Conservation (phyloP, 768 basidiomycete species). For the Tylopilus sp. region DNA sequence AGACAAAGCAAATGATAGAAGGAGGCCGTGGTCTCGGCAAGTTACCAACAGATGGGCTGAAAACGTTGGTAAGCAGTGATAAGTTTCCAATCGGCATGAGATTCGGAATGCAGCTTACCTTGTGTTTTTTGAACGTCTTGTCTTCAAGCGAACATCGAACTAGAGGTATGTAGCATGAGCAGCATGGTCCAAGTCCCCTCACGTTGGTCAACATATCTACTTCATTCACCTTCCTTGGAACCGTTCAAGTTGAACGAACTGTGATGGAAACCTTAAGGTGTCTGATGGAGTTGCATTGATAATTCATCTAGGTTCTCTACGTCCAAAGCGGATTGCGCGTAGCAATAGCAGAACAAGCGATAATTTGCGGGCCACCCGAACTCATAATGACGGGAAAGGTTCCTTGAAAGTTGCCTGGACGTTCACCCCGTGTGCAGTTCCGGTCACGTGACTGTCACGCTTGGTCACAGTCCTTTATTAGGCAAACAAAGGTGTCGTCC, state of each 20-base stretch:
- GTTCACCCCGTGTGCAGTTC: too few species aligned
- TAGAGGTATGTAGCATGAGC: neutral
- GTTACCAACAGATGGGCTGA: neutral
- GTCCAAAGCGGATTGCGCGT: too few species aligned
- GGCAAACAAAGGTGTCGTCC: constrained; percentile 3
- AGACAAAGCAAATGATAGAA: neutral
- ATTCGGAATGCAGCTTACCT: neutral
- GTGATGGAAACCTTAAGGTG: too few species aligned
- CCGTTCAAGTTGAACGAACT: too few species aligned
- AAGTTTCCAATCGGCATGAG: too few species aligned
- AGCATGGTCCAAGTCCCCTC: too few species aligned
- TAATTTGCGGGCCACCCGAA: neutral
- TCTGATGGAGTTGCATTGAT: neutral
- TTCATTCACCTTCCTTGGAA: neutral
- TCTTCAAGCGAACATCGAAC: neutral
- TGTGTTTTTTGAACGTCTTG: neutral
- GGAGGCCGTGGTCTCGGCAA: neutral
- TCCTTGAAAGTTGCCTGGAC: too few species aligned
- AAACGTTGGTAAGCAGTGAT: too few species aligned
- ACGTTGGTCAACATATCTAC: too few species aligned
- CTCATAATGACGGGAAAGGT: too few species aligned
- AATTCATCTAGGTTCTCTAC: neutral
- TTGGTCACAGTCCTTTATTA: constrained; percentile 12
- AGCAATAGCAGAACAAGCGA: neutral
- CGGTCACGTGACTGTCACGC: constrained; percentile 18